Conservation (phyloP, 768 basidiomycete species). For the Pleurotus salmoneostramineus region DNA sequence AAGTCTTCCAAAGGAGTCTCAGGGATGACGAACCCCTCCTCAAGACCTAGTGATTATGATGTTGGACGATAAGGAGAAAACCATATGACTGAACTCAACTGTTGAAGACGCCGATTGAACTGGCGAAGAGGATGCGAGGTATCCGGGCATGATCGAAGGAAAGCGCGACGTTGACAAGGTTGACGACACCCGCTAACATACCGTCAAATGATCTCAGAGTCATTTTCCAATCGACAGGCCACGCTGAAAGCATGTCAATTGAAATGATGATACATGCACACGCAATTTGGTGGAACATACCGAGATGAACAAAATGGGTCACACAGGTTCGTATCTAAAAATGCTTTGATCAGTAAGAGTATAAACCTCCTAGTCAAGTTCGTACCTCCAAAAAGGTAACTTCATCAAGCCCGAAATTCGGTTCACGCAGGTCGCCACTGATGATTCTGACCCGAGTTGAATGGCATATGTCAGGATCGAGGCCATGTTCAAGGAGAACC, state of each 20-base stretch:
- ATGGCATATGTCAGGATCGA: slow-evolving; percentile 20
- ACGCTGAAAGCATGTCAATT: slow-evolving; percentile 7
- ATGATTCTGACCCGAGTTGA: slow-evolving; percentile 29
- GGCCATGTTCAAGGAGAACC: slow-evolving; percentile 26
- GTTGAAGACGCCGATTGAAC: slow-evolving; percentile 25
- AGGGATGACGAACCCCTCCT: slow-evolving; percentile 23
- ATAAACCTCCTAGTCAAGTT: not conserved
- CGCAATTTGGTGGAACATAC: slow-evolving; percentile 10
- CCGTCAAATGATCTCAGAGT: slow-evolving; percentile 39
- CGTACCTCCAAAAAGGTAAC: slow-evolving; percentile 17
- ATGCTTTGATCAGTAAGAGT: not conserved
- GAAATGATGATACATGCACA: not conserved
- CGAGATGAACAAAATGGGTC: slow-evolving; percentile 36
- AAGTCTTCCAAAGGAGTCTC: slow-evolving; percentile 29
- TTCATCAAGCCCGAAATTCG: slow-evolving; percentile 24
- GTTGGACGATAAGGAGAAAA: not conserved
- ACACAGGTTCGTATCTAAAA: slow-evolving; percentile 21
- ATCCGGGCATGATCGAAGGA: slow-evolving; percentile 10
- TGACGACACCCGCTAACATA: slow-evolving; percentile 34
- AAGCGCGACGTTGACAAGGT: slow-evolving; percentile 30
- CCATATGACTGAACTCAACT: not conserved
- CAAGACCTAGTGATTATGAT: slow-evolving; percentile 25
- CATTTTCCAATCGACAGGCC: slow-evolving; percentile 27
- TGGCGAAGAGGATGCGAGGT: slow-evolving; percentile 34
- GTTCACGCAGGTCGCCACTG: slow-evolving; percentile 24